Evolutionary conservation across 2,329 filamentous ascomycete species (phyloP).

Genomic region (Ophiocordyceps camponoti-rufipedis): DNA sequence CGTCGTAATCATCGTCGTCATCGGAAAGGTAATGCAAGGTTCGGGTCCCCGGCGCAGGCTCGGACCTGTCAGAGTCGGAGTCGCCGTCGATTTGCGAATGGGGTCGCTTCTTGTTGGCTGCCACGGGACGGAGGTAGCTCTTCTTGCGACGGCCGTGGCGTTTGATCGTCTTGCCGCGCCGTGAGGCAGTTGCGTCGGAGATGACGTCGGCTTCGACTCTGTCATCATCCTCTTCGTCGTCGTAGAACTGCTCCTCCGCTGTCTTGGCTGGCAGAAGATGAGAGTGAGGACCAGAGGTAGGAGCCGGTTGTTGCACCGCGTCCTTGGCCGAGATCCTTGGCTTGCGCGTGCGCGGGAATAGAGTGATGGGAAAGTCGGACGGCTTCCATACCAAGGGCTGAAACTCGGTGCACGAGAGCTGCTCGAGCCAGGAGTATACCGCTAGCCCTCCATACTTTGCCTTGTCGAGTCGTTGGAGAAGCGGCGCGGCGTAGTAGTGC

Average conservation of each 20-base stretch:
- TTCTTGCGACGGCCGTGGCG: slow-evolving; percentile 22
- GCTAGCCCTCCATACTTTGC: slow-evolving; percentile 14
- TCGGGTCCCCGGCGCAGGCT: slow-evolving; percentile 11
- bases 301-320: background rate
- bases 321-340: slow-evolving; percentile 1
- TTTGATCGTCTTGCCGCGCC: slow-evolving; percentile 11
- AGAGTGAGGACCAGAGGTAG: background rate
- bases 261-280: background rate
- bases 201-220: background rate
- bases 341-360: slow-evolving; percentile 8
- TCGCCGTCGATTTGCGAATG: slow-evolving; percentile 19
- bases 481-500: slow-evolving; percentile 22
- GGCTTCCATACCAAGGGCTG: slow-evolving; percentile 9
- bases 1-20: background rate
- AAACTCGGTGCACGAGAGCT: slow-evolving; percentile 10
- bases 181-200: slow-evolving; percentile 6
- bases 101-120: slow-evolving; percentile 25
- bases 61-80: slow-evolving; percentile 16
- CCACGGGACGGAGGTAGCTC: slow-evolving; percentile 23
- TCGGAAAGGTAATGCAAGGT: slow-evolving; percentile 14
- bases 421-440: slow-evolving; percentile 16
- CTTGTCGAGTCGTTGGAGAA: slow-evolving; percentile 17
- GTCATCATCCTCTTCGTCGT: slow-evolving; percentile 3
- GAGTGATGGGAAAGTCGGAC: slow-evolving; percentile 11
- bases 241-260: too few species aligned